Percentiles rank a stretch among this genome's conserved stretches.
Evolutionary conservation across 441 rosid genomes (phyloP).

Genomic region (Populus trichocarpa): DNA sequence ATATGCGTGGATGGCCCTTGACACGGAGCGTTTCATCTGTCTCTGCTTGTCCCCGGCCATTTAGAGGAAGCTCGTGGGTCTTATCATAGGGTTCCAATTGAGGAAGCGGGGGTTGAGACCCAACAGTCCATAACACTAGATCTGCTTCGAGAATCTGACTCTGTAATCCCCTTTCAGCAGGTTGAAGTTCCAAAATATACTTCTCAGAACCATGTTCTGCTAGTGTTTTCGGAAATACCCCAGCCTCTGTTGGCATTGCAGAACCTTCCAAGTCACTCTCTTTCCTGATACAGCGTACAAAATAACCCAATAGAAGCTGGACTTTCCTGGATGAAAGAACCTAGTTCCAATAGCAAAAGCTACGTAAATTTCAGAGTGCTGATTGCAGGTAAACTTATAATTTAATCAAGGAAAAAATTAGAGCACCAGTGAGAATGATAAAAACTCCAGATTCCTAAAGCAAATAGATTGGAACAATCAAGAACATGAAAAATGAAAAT

Average conservation of each 20-base stretch:
- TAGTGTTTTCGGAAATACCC: slow-evolving; percentile 11
- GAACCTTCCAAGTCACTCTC: slow-evolving; percentile 34
- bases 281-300: slow-evolving; percentile 57
- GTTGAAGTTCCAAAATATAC: slow-evolving; percentile 77
- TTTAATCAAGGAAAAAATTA: slow-evolving; percentile 1
- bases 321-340: slow-evolving; percentile 85
- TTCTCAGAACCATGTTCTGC: slow-evolving; percentile 34
- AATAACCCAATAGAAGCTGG: slow-evolving; percentile 75
- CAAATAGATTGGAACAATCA: background rate
- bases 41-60: slow-evolving; percentile 82
- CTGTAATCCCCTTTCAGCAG: slow-evolving; percentile 68
- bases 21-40: slow-evolving; percentile 97
- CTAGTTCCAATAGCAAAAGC: slow-evolving; percentile 37
- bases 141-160: slow-evolving; percentile 70
- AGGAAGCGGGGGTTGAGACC: slow-evolving; percentile 75
- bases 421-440: background rate
- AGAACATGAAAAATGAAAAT: background rate
- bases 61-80: slow-evolving; percentile 58
- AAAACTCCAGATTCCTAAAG: background rate
- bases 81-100: slow-evolving; percentile 45
- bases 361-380: background rate
- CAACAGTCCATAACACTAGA: slow-evolving; percentile 89
- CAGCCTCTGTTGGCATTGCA: slow-evolving; percentile 22
- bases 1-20: slow-evolving; percentile 90
- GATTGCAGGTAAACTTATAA: background rate